Conservation (phyloP, 495 filamentous ascomycete genomes). For the Penicillium cosmopolitanum region DNA sequence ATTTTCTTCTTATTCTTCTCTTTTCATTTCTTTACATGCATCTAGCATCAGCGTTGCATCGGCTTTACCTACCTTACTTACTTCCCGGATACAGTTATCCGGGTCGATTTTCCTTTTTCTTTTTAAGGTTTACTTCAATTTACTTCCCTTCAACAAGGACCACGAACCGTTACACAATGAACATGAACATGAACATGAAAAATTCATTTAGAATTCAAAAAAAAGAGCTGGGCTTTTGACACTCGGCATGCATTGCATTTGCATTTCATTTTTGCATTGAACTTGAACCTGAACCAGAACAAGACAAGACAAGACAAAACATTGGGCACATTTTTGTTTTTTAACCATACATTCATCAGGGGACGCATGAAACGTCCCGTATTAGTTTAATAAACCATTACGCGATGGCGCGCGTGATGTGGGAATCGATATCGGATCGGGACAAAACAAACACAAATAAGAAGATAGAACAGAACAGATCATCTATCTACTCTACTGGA, state of each 20-base stretch:
- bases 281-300: no score
- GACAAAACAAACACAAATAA: background rate
- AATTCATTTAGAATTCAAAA: no score
- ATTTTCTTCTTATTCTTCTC: background rate
- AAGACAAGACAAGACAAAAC: background rate
- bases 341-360: constrained; percentile 36
- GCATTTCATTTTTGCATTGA: constrained; percentile 4
- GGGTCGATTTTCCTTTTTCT: no score
- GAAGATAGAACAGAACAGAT: constrained; percentile 4
- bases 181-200: no score
- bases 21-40: no score
- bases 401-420: background rate
- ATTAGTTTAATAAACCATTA: constrained; percentile 21
- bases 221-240: no score
- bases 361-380: constrained; percentile 7
- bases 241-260: constrained; percentile 7
- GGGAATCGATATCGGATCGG: constrained; percentile 6
- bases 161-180: no score
- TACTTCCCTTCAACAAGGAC: no score
- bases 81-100: no score
- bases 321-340: constrained; percentile 25
- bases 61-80: no score
- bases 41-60: background rate
- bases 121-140: no score
- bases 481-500: constrained; percentile 28